Conservation (phyloP, 768 basidiomycete genomes). For the Pleurotus salmoneostramineus region DNA sequence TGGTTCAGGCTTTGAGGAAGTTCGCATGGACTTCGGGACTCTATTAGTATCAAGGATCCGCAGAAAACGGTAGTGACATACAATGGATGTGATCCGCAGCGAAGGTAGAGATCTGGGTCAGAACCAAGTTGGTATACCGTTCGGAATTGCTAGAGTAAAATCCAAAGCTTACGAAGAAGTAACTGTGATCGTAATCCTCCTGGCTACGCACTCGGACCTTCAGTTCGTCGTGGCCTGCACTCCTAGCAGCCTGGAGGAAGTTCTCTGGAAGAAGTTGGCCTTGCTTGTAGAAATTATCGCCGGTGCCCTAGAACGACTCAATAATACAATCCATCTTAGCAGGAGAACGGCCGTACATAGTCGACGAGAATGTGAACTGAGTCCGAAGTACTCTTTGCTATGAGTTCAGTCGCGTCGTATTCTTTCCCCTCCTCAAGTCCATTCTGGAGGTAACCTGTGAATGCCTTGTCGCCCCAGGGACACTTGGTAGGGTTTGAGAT, state of each 20-base stretch:
- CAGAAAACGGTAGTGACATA: conserved; percentile 32
- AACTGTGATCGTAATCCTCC: conserved; percentile 84
- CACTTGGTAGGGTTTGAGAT: conserved; percentile 82
- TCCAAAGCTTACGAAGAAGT: conserved; percentile 67
- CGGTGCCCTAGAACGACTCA: conserved; percentile 52
- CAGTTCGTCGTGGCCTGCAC: conserved; percentile 65
- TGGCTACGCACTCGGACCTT: conserved; percentile 79
- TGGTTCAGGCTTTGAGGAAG: conserved; percentile 68
- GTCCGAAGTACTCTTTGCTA: conserved; percentile 49
- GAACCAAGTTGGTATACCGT: neutral
- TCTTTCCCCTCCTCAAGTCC: conserved; percentile 72
- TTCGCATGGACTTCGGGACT: conserved; percentile 72
- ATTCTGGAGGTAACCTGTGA: conserved; percentile 76
- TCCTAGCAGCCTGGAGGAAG: conserved; percentile 75
- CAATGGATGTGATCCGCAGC: conserved; percentile 87
- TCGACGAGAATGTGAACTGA: conserved; percentile 82
- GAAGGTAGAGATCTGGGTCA: conserved; percentile 78
- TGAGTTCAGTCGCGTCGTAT: conserved; percentile 87
- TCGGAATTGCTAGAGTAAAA: neutral
- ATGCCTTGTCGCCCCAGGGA: conserved; percentile 93
- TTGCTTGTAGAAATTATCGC: conserved; percentile 79
- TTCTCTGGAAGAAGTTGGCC: conserved; percentile 90
- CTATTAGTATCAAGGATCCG: conserved; percentile 9
- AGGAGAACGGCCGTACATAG: conserved; percentile 49
- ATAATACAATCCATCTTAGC: neutral